Base-by-base conservation (phyloP, 2,329 filamentous ascomycete species). In the Ophiostoma piceae region DNA sequence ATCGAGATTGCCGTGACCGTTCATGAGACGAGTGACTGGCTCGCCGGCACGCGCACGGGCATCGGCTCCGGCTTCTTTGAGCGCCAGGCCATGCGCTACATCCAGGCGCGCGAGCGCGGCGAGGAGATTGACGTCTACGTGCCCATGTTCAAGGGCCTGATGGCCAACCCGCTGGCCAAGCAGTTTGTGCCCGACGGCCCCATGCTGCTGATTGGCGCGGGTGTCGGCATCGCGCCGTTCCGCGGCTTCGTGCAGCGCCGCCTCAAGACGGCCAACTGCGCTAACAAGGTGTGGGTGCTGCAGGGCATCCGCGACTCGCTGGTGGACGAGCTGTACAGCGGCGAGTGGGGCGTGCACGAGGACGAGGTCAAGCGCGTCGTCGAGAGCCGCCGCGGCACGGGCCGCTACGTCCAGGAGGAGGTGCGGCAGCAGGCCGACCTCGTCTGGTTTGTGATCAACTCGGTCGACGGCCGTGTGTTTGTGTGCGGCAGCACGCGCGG, bases 361-460 rank as follows among this genome's bases (percentile, higher is more conserved):
- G 88, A 91, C 68, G 89, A 94, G 77, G 90, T 94, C 67, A 93
- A 94, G 81, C 90, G 88, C 60, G 91, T 95, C 1, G 90, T 94
- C 12, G 87, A 95, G 79, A 92, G 87, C 74, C 88, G 88, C 68
- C 85, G 84, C 67, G 91, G 91, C 65, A 90, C 93, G 74, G 92
- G 92, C 73, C 90, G 90, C 74, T 99, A 99, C 77, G 95, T 99
- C 1, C 95, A 99, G 78, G 95, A 99, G 76, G 95, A 98, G 79
- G 94, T 99, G 9, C 84, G 87, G 12, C 85, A 92, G 73, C 95
- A 98, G 78, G 92, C 94, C 1, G 95, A 98, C 77, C 85, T 98
- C n/a, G 94, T 98, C 19, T 99, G 95, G 95, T 96, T 92, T 79
- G 93, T 98, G 73, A 91, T 96, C 83, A 98, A 98, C 78, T 89